A percentile compares a stretch with the other conserved stretches of the same genome.
These are phyloP conservation scores for Brassica cretica DNA, from an alignment of 345 rosid genomes.

Conservation along the genomic window DNA sequence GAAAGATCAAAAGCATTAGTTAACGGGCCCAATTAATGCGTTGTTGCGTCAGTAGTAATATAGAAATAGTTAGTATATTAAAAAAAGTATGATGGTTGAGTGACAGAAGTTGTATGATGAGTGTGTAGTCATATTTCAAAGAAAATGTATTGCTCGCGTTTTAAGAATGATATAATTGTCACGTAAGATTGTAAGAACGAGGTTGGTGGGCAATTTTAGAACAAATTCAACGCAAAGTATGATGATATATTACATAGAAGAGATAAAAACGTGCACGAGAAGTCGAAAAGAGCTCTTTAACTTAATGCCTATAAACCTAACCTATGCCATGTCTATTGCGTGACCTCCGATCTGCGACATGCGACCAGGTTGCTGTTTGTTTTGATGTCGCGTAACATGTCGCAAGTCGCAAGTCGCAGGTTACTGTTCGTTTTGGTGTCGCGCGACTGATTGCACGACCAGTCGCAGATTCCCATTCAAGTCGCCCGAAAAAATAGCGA, in stretches of 20 bases:
- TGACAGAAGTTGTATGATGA: neutral
- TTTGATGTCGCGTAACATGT: too few species aligned
- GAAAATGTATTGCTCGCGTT: neutral
- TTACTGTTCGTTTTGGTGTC: too few species aligned
- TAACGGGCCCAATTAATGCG: neutral
- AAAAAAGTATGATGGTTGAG: neutral
- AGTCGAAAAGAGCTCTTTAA: neutral
- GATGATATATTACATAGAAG: neutral
- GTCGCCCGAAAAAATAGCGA: too few species aligned
- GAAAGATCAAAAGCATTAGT: neutral
- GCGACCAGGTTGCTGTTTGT: too few species aligned
- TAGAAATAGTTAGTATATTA: neutral
- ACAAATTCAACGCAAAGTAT: constrained; percentile 1
- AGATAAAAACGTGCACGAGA: neutral
- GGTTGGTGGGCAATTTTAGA: neutral
- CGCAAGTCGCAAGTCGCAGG: too few species aligned
- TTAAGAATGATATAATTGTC: neutral
- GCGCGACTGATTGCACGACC: too few species aligned
- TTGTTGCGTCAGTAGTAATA: neutral
- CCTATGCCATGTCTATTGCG: neutral
- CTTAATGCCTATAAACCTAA: neutral
- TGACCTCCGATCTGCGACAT: too few species aligned
- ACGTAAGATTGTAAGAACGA: neutral
- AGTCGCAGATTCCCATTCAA: too few species aligned
- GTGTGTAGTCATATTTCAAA: constrained; percentile 8